phyloP scores from a whole-genome alignment of 2,329 filamentous ascomycete genomes.

The Xylariaceae sp. region DNA sequence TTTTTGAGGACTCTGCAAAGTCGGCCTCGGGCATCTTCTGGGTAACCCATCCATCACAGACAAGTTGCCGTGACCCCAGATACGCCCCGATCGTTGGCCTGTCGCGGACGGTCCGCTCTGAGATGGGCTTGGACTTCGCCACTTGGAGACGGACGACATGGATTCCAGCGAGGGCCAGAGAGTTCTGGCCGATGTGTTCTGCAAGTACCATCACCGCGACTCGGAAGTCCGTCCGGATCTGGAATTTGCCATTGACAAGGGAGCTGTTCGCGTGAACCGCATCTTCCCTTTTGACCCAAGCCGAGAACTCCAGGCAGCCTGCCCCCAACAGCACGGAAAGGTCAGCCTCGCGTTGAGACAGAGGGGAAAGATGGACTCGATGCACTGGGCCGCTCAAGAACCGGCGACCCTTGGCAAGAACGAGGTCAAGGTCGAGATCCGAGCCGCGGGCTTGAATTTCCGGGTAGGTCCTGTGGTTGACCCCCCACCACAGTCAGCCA shows the following conservation, averaged over 20 bases:
- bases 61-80: constrained; percentile 18
- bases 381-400: neutral
- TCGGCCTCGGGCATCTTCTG: constrained; percentile 25
- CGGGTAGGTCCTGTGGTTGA: neutral
- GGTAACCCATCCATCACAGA: constrained; percentile 23
- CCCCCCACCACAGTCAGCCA: no score
- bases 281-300: neutral
- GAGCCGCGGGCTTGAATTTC: constrained; percentile 1
- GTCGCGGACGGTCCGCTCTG: constrained; percentile 22
- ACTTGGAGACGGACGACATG: constrained; percentile 11
- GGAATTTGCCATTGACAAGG: neutral
- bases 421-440: constrained; percentile 3
- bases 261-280: neutral
- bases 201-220: neutral
- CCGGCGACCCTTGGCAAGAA: neutral
- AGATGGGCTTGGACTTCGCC: constrained; percentile 19
- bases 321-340: neutral
- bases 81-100: constrained; percentile 23
- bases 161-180: neutral
- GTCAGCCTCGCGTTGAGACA: neutral
- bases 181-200: neutral
- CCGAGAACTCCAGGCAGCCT: neutral
- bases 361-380: neutral
- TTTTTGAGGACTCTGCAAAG: constrained; percentile 7
- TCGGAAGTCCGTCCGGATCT: neutral